Evolutionary conservation across 2,329 filamentous ascomycete species (phyloP).

Genomic region (Aspergillus japonicus): DNA sequence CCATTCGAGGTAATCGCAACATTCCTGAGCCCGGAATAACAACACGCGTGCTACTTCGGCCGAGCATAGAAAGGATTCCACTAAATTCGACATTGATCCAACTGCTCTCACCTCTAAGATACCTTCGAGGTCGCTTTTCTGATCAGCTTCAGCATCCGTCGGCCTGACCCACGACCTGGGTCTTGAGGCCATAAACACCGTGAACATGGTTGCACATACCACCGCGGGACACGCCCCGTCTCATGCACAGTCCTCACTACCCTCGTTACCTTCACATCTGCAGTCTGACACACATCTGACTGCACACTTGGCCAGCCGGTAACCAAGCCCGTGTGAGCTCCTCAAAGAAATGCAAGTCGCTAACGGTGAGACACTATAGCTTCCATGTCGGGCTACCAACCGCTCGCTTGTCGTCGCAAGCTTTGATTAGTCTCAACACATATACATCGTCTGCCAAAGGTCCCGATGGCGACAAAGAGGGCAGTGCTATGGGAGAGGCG

Average conservation of each 20-base stretch:
- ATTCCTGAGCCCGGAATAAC: conserved; percentile 12
- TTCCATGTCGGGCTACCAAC: conserved; percentile 91
- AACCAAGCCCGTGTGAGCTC: conserved; percentile 11
- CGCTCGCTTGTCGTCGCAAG: conserved; percentile 85
- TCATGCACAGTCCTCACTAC: conserved; percentile 78
- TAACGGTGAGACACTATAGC: conserved; percentile 60
- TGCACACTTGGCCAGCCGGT: conserved; percentile 53
- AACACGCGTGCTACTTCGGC: neutral
- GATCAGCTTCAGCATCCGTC: neutral
- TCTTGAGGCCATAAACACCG: conserved; percentile 14
- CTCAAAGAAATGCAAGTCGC: neutral
- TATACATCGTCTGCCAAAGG: conserved; percentile 87
- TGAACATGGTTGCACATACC: conserved; percentile 42
- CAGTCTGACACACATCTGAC: conserved; percentile 54
- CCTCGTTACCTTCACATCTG: conserved; percentile 73
- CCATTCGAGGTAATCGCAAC: conserved; percentile 10
- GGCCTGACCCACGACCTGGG: conserved; percentile 1
- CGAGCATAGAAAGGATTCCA: conserved; percentile 3
- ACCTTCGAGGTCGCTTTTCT: neutral
- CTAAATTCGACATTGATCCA: neutral
- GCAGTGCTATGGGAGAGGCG: conserved; percentile 86
- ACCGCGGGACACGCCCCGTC: conserved; percentile 51
- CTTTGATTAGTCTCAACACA: conserved; percentile 87
- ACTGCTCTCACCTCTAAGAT: neutral
- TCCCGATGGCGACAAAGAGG: conserved; percentile 84